Base-by-base conservation (phyloP, 306 rosid species). In the Luffa aegyptiaca region DNA sequence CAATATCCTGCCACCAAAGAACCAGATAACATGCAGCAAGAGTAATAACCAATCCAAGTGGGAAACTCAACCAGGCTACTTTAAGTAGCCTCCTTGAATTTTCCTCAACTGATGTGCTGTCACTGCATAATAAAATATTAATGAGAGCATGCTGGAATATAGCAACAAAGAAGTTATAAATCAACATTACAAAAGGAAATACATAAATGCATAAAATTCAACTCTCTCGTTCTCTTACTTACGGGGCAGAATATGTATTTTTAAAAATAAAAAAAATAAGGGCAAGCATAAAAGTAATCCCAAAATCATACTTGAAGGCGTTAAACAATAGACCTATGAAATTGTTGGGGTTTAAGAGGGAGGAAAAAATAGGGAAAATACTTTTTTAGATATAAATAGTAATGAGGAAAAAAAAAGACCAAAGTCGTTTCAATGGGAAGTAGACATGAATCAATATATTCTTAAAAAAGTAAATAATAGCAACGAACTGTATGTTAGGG, bases 31-130 rank as follows among this genome's bases (percentile, higher is more conserved):
- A 91, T 10, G 91, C 93, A 46, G 83, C 89, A 79, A 82, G 52
- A 61, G 98, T 91, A 79, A 95, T 82, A 77, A 90, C 74, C 56
- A 89, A 77, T 75, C 97, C 97, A 80, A 93, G 89, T 2, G 96
- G 98, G 62, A 93, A 79, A 88, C 90, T 89, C 87, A 90, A 75
- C 98, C 98, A 95, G 11, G 91, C 93, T 61, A 95, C 90, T 89
- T 85, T 92, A 90, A 91, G 90, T 79, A 95, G 88, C 91, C 85
- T 95, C 87, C 84, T 84, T 37, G 86, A 82, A 81, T 85, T 90
- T 88, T 86, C 91, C 85, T 89, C 97, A 85, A 65, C 80, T 63
- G 96, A 86, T 71, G 79, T 73, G 76, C 87, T 87, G 63, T 87
- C 92, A 80, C 98, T 92, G 89, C 73, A 86, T 80, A 51, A 81